Evolutionary conservation across 768 basidiomycete species (phyloP).

Genomic region (Hydnum rufescens): DNA sequence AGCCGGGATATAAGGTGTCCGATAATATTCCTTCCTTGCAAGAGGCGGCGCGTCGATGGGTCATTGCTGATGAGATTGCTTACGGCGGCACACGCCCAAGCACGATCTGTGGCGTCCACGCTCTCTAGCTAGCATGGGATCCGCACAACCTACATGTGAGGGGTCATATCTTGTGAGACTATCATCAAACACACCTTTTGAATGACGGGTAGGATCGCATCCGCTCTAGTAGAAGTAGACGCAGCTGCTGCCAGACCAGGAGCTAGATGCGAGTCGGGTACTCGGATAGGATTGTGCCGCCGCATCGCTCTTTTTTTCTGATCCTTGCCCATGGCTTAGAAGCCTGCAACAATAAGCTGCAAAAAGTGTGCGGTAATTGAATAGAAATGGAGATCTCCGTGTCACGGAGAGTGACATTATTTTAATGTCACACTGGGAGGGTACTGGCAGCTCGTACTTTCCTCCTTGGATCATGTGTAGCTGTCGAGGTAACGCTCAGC

Average conservation of each 20-base stretch:
- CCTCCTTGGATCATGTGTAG: too few relatives aligned
- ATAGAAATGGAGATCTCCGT: too few relatives aligned
- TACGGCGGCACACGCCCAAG: conserved; percentile 94
- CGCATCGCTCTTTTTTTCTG: conserved; percentile 71
- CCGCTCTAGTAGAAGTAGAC: conserved; percentile 34
- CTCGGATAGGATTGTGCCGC: conserved; percentile 82
- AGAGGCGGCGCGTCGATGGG: conserved; percentile 69
- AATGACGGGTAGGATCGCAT: conserved; percentile 70
- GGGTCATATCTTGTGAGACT: background rate
- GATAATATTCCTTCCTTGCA: conserved; percentile 83
- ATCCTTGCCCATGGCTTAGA: conserved; percentile 61
- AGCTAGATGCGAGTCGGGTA: conserved; percentile 81
- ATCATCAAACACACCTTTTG: conserved; percentile 43
- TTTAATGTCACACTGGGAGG: too few relatives aligned
- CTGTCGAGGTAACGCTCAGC: too few relatives aligned
- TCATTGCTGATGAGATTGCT: conserved; percentile 91
- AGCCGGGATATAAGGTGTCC: conserved; percentile 71
- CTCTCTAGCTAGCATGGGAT: conserved; percentile 40
- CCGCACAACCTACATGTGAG: background rate
- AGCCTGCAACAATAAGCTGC: background rate
- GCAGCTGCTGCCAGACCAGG: conserved; percentile 60
- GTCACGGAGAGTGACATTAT: too few relatives aligned
- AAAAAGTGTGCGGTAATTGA: too few relatives aligned
- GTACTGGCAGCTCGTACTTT: too few relatives aligned
- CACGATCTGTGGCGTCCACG: conserved; percentile 57